Evolutionary conservation across 2,329 filamentous ascomycete species (phyloP), one percentile per base, ranked within the genome.

Genomic region (Didymella sp.): DNA sequence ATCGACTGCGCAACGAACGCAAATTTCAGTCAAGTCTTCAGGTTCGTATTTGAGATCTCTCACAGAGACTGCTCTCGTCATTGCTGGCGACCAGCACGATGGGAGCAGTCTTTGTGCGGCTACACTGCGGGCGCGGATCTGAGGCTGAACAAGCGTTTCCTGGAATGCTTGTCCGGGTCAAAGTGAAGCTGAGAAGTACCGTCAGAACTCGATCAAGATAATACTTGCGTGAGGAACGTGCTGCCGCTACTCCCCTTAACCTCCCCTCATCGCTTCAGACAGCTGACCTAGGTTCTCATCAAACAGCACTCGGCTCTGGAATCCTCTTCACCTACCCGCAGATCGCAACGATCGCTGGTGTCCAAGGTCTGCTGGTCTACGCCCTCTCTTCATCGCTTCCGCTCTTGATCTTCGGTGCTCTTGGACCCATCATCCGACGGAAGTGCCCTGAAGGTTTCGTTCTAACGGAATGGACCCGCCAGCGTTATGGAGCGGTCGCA

Each of bases 151-250:
- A 15, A 19, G 27, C 33, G 9, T 35, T 35, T n/a, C 7, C 19
- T 19, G 7, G 1, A 21, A 30, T 22, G 44, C 21, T 48, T 38
- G 44, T 52, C 24, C 35, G 45, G 46, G 59, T 67, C 59, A 58
- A 67, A 70, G 85, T 81, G 85, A 92, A 86, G 91, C 91, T 94
- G 91, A 95, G 91, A 94, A 89, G 89, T 87, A 95, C 91, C 90
- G 91, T 93, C 82, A 89, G 80, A 88, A 94, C 90, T 94, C 90
- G 91, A 95, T 91, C 91, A 95, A 95, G 91, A 91, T 94, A 95
- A 94, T 92, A 89, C 91, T 95, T 95, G 91, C 91, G 91, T 94
- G 91, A 88, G 91, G 90, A 94, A 93, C 84, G 91, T 94, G 90
- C 89, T 93, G 90, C 90, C 90, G 90, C 90, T 91, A 86, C 76